Evolutionary conservation across 805 yeast genomes (phyloP).

Genomic region (Saccharomycopsis javanensis): DNA sequence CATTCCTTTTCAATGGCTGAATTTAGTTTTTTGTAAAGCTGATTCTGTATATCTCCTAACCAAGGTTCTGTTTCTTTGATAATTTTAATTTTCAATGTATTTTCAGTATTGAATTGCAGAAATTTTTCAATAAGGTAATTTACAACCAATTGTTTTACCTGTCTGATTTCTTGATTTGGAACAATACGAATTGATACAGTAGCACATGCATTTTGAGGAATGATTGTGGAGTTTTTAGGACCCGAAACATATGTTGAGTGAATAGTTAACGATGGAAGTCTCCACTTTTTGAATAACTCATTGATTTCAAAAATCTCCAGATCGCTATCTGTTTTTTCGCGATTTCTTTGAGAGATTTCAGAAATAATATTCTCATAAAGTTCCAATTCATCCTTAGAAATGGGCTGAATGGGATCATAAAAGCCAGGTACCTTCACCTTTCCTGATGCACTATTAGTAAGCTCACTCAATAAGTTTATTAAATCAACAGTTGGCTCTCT

Average conservation of each 20-base stretch:
- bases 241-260: slow-evolving; percentile 84
- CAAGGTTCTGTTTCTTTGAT: slow-evolving; percentile 91
- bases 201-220: slow-evolving; percentile 72
- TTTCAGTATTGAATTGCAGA: slow-evolving; percentile 42
- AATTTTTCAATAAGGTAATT: slow-evolving; percentile 41
- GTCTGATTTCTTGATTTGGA: slow-evolving; percentile 69
- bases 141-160: slow-evolving; percentile 43
- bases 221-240: slow-evolving; percentile 81
- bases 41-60: slow-evolving; percentile 79
- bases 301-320: slow-evolving; percentile 22
- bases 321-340: slow-evolving; percentile 9
- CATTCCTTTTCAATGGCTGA: slow-evolving; percentile 59
- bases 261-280: slow-evolving; percentile 79
- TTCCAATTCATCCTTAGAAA: slow-evolving; percentile 47
- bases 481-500: slow-evolving; percentile 86
- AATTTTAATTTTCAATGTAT: slow-evolving; percentile 49
- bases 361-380: slow-evolving; percentile 53
- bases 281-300: slow-evolving; percentile 72
- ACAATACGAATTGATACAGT: slow-evolving; percentile 77
- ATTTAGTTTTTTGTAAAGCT: slow-evolving; percentile 58
- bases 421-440: slow-evolving; percentile 57
- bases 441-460: slow-evolving; percentile 45
- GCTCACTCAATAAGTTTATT: slow-evolving; percentile 56
- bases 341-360: slow-evolving; percentile 28
- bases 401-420: slow-evolving; percentile 53